phyloP scores from a whole-genome alignment of 2,329 filamentous ascomycete species.

The Blumeria graminis region DNA sequence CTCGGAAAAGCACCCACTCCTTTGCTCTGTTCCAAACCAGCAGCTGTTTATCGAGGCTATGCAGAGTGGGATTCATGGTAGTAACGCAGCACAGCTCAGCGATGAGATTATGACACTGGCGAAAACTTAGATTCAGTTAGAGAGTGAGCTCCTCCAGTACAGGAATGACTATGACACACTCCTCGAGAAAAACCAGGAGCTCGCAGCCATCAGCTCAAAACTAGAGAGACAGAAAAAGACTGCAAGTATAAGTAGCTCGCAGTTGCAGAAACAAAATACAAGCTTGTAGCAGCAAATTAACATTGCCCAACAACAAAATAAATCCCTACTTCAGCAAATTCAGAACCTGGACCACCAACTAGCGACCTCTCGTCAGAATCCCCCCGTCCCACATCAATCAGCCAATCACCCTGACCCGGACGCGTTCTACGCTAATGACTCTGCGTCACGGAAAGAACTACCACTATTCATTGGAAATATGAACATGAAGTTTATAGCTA shows the following conservation, averaged over 20 bases:
- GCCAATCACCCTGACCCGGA: neutral
- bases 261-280: neutral
- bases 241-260: neutral
- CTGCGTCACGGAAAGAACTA: neutral
- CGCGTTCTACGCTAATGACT: neutral
- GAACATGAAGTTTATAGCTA: neutral
- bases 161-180: neutral
- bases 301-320: neutral
- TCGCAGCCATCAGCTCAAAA: neutral
- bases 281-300: no score
- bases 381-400: neutral
- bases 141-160: neutral
- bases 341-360: neutral
- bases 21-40: neutral
- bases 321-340: neutral
- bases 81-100: neutral
- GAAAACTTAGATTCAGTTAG: neutral
- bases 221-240: neutral
- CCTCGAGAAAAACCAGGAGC: neutral
- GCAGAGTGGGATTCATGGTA: neutral
- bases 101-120: neutral
- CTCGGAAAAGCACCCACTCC: neutral
- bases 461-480: neutral
- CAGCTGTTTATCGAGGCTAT: neutral
- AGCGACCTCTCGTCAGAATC: neutral